These are phyloP conservation scores for Colletotrichum sp. DNA, from an alignment of 2,329 filamentous ascomycete genomes.

Conservation along the genomic window DNA sequence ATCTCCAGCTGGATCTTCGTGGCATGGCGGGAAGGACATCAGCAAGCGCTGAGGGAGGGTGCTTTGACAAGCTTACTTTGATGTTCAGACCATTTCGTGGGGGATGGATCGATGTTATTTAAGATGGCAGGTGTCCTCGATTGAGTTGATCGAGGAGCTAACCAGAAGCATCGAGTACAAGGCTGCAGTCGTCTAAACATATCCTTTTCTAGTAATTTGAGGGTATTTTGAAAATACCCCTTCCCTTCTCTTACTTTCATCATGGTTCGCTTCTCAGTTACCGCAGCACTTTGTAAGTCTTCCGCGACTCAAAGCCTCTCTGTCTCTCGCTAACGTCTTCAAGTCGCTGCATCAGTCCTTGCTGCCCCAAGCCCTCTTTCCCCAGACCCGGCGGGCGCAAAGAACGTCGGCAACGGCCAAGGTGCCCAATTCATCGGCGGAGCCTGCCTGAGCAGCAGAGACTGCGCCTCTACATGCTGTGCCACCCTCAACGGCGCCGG, in stretches of 20 bases:
- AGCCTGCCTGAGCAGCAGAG: constrained; percentile 28
- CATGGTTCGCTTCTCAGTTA: constrained; percentile 19
- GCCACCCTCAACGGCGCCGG: constrained; percentile 25
- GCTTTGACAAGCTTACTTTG: not conserved
- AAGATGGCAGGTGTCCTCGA: not conserved
- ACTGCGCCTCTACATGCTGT: constrained; percentile 30
- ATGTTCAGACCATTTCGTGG: not conserved
- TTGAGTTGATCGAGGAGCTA: not conserved
- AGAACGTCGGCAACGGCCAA: constrained; percentile 30
- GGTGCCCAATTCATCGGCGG: constrained; percentile 34
- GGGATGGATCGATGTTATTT: not conserved
- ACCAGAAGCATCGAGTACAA: not conserved
- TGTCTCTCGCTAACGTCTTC: not conserved
- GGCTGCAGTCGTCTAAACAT: not conserved
- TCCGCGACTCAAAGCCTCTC: not conserved
- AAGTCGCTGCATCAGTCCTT: constrained; percentile 23
- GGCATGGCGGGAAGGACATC: not conserved
- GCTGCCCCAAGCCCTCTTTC: constrained; percentile 24
- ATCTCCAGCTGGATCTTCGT: not conserved
- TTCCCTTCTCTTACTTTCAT: not conserved
- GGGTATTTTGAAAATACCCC: not conserved
- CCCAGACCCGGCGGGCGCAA: constrained; percentile 29
- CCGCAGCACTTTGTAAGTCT: constrained; percentile 14
- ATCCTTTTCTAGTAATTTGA: not conserved
- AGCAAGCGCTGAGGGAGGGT: not conserved